A percentile compares a stretch with the other conserved stretches of the same genome.
These are phyloP conservation scores for Butyriboletus loyo DNA, from an alignment of 768 basidiomycete species.

Conservation along the genomic window DNA sequence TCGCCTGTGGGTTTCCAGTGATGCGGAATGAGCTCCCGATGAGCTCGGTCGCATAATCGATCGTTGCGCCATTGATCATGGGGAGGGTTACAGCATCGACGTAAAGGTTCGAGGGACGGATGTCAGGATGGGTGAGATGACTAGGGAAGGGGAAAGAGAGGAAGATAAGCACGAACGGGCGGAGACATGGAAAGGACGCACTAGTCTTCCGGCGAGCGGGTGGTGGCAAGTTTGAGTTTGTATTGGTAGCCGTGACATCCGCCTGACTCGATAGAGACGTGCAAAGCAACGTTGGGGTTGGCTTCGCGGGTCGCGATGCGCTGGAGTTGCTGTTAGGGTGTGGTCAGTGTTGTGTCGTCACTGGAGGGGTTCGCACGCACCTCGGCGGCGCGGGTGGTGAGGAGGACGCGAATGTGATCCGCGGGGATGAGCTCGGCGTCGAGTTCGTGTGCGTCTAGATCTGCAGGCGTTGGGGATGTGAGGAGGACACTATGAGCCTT, in stretches of 20 bases:
- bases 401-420: constrained; percentile 50
- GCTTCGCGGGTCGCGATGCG: constrained; percentile 54
- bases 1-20: constrained; percentile 83
- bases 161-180: neutral
- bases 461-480: constrained; percentile 47
- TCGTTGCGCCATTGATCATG: constrained; percentile 81
- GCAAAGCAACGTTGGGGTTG: constrained; percentile 62
- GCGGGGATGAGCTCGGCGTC: constrained; percentile 57
- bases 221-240: too few relatives aligned
- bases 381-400: constrained; percentile 77
- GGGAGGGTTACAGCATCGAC: constrained; percentile 85
- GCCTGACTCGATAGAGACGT: constrained; percentile 87
- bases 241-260: too few relatives aligned
- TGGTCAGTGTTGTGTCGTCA: neutral
- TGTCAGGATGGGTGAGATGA: constrained; percentile 62
- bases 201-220: constrained; percentile 77
- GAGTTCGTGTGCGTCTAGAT: constrained; percentile 56
- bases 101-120: constrained; percentile 72
- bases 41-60: constrained; percentile 91
- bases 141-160: constrained; percentile 36
- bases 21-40: constrained; percentile 91
- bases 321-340: constrained; percentile 67
- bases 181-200: constrained; percentile 38
- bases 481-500: constrained; percentile 47
- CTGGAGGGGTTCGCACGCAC: constrained; percentile 35